Conservation (phyloP, 1,284 basidiomycete species). For the Boletus sp. region DNA sequence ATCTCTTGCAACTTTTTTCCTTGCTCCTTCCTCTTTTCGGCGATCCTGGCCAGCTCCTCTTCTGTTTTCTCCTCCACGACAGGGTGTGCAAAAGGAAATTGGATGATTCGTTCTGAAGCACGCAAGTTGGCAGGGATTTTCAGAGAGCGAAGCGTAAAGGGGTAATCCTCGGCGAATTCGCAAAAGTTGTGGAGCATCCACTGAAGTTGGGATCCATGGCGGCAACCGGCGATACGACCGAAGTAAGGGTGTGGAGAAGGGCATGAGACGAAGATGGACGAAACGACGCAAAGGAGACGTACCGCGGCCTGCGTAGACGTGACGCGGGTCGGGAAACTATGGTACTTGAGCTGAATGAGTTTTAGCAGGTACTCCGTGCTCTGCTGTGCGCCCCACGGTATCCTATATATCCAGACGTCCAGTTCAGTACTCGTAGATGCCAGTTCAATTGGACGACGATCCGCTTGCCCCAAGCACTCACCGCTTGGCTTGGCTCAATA, state of each 20-base stretch:
- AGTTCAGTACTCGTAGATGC: slow-evolving; percentile 1
- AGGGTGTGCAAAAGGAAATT: slow-evolving; percentile 78
- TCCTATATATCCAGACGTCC: slow-evolving; percentile 43
- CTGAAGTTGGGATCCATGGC: slow-evolving; percentile 36
- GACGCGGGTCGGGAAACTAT: slow-evolving; percentile 73
- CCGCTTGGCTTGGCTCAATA: slow-evolving; percentile 84
- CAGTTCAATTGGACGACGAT: background rate
- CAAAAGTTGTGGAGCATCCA: slow-evolving; percentile 90
- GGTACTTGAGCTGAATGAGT: slow-evolving; percentile 85
- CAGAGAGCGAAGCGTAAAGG: slow-evolving; percentile 60
- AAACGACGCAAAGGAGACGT: slow-evolving; percentile 18
- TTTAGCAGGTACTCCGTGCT: slow-evolving; percentile 90
- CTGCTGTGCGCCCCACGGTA: slow-evolving; percentile 92
- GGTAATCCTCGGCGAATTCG: slow-evolving; percentile 81
- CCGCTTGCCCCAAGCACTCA: slow-evolving; percentile 32
- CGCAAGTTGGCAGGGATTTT: slow-evolving; percentile 54
- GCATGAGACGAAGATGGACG: background rate
- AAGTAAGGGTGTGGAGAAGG: background rate
- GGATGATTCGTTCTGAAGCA: slow-evolving; percentile 69
- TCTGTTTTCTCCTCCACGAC: slow-evolving; percentile 84
- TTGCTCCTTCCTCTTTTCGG: slow-evolving; percentile 82
- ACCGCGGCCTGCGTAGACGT: slow-evolving; percentile 55
- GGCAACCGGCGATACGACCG: background rate
- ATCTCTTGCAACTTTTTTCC: slow-evolving; percentile 89
- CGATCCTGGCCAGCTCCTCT: slow-evolving; percentile 77